Base-by-base conservation (phyloP, 2,329 filamentous ascomycete genomes). In the Trichoderma semiorbis region DNA sequence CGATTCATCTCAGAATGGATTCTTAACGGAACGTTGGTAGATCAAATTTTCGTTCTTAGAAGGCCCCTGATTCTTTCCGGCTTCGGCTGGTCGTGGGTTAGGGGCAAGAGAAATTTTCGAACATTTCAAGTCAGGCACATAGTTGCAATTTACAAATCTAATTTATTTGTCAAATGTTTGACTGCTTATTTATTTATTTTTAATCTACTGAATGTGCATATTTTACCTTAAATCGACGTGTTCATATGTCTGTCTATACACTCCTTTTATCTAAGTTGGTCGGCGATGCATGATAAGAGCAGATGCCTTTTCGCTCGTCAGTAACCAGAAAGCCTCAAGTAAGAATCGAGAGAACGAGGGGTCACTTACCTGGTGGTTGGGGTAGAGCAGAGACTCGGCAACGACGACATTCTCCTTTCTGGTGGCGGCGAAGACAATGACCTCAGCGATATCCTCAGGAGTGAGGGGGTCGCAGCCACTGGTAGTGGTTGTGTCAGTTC, bases 331-430 rank as follows among this genome's bases (percentile, higher is more conserved):
- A 10, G 16, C 10, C n/a, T 53, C 28, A 14, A 26, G 12, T 3
- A 14, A 12, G 18, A 14, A 18, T 43, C 26, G 28, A 36, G 47
- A 61, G 10, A 14, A 11, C n/a, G 60, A 62, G 16, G 12, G 30
- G 28, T 18, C 2, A 58, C 78, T 73, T 75, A 94, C 94, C 88
- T 98, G 95, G 79, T 97, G 94, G 77, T 91, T 96, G 6, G 95
- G 95, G 82, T 92, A 97, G 68, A 98, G 85, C 73, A 98, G 83
- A 7, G 93, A 92, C 82, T 98, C 95, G 24, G 95, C 95, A 75
- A 98, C 82, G 24, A 97, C 93, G 6, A 97, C 93, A 79, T 98
- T 98, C 83, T 97, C 93, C 76, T 92, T 89, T 77, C 95, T 88
- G 4, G 92, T 92, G 5, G 92, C 94, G 2, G 92, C 87, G 79